Conservation (phyloP, 1,284 basidiomycete species). For the Fomitopsis betulina region DNA sequence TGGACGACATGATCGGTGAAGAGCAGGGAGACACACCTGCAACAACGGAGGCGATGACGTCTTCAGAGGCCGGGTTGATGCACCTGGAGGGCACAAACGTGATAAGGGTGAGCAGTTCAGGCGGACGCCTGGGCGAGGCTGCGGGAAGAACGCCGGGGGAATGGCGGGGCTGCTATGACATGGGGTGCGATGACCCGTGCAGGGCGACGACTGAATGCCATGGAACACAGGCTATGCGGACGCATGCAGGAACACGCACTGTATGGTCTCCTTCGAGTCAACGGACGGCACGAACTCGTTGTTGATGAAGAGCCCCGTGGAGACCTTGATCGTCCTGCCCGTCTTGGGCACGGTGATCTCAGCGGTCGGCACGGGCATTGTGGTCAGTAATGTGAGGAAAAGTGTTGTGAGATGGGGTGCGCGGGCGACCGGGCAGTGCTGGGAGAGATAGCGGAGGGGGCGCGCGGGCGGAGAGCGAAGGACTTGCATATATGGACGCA, state of each 20-base stretch:
- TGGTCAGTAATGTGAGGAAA: not conserved
- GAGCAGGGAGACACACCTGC: slow-evolving; percentile 43
- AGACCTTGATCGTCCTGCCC: slow-evolving; percentile 55
- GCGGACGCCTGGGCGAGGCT: not conserved
- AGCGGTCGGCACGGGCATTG: slow-evolving; percentile 18
- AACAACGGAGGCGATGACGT: slow-evolving; percentile 60
- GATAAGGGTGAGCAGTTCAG: not conserved
- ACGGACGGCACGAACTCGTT: slow-evolving; percentile 76
- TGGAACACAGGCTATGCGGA: not conserved
- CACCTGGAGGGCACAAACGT: slow-evolving; percentile 34
- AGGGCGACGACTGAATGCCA: not conserved
- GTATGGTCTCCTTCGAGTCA: slow-evolving; percentile 54
- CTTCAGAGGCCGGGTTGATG: slow-evolving; percentile 74
- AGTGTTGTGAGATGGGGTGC: not conserved
- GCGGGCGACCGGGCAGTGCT: not conserved
- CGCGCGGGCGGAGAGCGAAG: not conserved
- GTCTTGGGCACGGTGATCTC: slow-evolving; percentile 26
- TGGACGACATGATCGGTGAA: not conserved
- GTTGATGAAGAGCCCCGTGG: slow-evolving; percentile 89
- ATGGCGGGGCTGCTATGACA: not conserved
- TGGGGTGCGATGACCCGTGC: not conserved
- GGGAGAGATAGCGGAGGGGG: not conserved
- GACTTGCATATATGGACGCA: not conserved
- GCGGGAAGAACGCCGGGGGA: not conserved
- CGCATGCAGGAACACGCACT: slow-evolving; percentile 38